Percentiles rank a stretch among this genome's conserved stretches.
Conservation (phyloP, 78 protist genomes). For the Guillardia theta region DNA sequence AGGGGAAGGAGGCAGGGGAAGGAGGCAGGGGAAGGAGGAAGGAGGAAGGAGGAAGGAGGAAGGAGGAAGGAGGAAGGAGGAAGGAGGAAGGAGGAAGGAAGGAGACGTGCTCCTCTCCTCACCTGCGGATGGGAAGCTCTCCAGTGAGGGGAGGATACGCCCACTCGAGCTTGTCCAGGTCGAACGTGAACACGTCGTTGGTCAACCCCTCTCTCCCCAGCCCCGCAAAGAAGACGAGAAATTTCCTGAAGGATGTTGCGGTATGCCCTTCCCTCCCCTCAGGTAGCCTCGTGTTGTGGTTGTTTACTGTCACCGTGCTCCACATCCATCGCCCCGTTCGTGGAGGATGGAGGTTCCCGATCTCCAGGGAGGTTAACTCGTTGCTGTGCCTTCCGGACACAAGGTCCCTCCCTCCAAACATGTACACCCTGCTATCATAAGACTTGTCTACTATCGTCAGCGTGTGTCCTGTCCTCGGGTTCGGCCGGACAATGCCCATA, state of each 20-base stretch:
- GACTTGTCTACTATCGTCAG: not conserved
- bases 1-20: too few species aligned
- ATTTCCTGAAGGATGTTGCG: not conserved
- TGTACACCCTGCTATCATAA: not conserved
- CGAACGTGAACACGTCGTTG: not conserved
- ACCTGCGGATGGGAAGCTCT: not conserved
- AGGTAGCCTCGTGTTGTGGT: not conserved
- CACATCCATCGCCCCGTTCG: not conserved
- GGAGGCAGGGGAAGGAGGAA: too few species aligned
- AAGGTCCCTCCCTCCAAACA: not conserved
- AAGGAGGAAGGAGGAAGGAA: too few species aligned
- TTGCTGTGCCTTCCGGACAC: not conserved
- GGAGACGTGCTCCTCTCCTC: too few species aligned
- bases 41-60: too few species aligned
- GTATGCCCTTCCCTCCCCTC: not conserved
- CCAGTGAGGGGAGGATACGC: not conserved
- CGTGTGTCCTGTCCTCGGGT: too few species aligned
- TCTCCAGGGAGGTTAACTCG: not conserved
- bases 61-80: too few species aligned
- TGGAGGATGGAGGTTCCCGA: not conserved
- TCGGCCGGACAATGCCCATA: too few species aligned
- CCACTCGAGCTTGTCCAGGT: not conserved
- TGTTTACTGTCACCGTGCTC: not conserved
- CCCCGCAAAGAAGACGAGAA: not conserved
- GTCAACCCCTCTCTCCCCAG: not conserved